Conservation (phyloP, 208 protist species). For the Leishmania major region DNA sequence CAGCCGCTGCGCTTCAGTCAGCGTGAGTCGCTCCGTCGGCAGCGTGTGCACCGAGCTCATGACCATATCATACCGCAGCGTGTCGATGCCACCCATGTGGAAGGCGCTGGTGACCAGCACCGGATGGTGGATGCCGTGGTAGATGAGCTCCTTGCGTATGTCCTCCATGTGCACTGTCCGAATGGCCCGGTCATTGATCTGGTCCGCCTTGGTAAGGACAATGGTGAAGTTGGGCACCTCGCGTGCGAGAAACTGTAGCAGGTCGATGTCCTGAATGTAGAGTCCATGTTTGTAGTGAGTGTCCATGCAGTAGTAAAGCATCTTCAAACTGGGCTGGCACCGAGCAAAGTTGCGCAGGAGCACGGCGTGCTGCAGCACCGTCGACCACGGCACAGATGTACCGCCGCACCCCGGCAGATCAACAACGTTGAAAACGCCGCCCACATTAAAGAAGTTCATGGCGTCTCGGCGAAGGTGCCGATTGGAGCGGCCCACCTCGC, state of each 20-base stretch:
- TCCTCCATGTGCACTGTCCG: conserved; percentile 53
- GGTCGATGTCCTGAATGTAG: conserved; percentile 88
- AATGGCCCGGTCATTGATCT: conserved; percentile 53
- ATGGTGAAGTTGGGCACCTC: conserved; percentile 92
- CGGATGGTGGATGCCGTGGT: conserved; percentile 84
- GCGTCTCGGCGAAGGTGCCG: conserved; percentile 71
- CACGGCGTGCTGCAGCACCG: conserved; percentile 80
- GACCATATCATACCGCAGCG: conserved; percentile 90
- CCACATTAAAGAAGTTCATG: conserved; percentile 91
- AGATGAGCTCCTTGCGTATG: conserved; percentile 77
- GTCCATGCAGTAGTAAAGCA: conserved; percentile 93
- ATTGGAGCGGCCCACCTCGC: conserved; percentile 77
- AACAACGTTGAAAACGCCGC: conserved; percentile 83
- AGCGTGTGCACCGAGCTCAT: conserved; percentile 85
- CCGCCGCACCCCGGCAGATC: conserved; percentile 86
- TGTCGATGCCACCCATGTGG: conserved; percentile 85
- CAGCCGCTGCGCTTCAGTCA: conserved; percentile 75
- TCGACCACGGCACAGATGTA: conserved; percentile 83
- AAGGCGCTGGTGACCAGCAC: conserved; percentile 87
- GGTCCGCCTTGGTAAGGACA: conserved; percentile 86
- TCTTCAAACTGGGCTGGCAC: conserved; percentile 83
- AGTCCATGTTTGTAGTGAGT: conserved; percentile 86
- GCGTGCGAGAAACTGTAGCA: conserved; percentile 76
- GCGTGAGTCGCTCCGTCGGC: conserved; percentile 79
- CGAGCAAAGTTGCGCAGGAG: conserved; percentile 83